These are phyloP conservation scores for Amanita inopinata DNA, from an alignment of 768 basidiomycete species.

Conservation along the genomic window DNA sequence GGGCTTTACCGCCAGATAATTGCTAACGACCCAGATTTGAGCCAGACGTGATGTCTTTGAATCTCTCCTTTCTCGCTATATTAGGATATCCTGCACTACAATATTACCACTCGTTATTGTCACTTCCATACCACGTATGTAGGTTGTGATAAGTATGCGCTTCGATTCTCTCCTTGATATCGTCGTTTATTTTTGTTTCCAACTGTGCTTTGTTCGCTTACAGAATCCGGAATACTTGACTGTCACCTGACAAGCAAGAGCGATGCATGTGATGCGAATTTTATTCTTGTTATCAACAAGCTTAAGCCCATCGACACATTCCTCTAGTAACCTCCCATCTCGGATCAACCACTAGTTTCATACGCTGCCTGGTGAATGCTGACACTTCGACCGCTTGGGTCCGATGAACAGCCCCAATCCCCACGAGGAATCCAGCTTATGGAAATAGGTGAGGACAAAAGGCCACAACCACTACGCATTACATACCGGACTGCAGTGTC, in stretches of 20 bases:
- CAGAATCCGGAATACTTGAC: constrained; percentile 1
- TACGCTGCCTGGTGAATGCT: constrained; percentile 95
- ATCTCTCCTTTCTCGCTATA: constrained; percentile 7
- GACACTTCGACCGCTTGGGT: constrained; percentile 93
- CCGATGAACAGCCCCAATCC: constrained; percentile 93
- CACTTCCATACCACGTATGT: constrained; percentile 2
- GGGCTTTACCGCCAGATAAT: constrained; percentile 77
- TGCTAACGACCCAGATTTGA: constrained; percentile 64
- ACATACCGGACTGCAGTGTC: constrained; percentile 82
- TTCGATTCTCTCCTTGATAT: constrained; percentile 2
- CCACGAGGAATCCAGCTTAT: constrained; percentile 85
- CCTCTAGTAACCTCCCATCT: constrained; percentile 16
- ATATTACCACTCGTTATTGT: constrained; percentile 8
- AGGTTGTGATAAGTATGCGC: constrained; percentile 3
- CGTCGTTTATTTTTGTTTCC: constrained; percentile 7
- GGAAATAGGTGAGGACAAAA: constrained; percentile 8
- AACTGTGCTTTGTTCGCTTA: constrained; percentile 7
- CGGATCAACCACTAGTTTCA: constrained; percentile 25
- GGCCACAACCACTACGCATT: constrained; percentile 4
- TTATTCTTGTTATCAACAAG: too few relatives aligned
- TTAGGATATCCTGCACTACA: constrained; percentile 8
- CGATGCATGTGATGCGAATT: constrained; percentile 22
- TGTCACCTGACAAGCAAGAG: too few relatives aligned
- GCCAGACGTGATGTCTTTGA: constrained; percentile 17
- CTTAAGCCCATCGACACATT: too few relatives aligned